Evolutionary conservation across 495 filamentous ascomycete genomes (phyloP), one percentile per base, ranked within the genome.

Genomic region (Xylaria curta): DNA sequence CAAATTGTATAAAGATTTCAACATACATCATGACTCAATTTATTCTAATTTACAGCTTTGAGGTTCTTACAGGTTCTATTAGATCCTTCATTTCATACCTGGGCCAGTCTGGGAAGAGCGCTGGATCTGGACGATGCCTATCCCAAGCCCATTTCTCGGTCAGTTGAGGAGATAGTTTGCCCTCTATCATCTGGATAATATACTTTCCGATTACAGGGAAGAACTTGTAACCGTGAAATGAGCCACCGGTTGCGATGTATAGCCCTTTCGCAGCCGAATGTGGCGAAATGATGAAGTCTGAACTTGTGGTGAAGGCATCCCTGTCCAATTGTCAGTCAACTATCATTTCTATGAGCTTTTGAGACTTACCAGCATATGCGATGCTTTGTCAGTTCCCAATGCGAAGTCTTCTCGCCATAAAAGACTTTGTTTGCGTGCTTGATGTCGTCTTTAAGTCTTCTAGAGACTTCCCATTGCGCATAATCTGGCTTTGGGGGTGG

Each of bases 151-250:
- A 91, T 24, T 81, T 83, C 71, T 81, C 73, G n/a, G 65, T 75
- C 67, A 85, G 66, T 28, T 84, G 82, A 1, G 80, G 76, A 33
- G 79, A 80, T 7, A 89, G 75, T 12, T 82, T 74, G 4, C 84
- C 86, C 38, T 86, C 79, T 9, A 91, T 74, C 87, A 89, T 86
- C 60, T 87, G 76, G 5, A 85, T 81, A 58, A 91, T 84, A 74
- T 90, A 89, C 53, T 88, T 83, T n/a, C 89, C 89, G 44, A 91
- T 80, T n/a, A 86, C 84, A 0, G 89, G 89, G 72, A 90, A 82
- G 80, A 91, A 90, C 76, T 91, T 91, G 78, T 82, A 91, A 4
- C 84, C 81, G 63, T 87, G 85, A 73, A 86, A 86, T 44, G 83
- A 84, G 0, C 85, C 85, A 31, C 75, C 82, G 0, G 79, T 83